Conservation (phyloP, 1,139 yeast genomes). For the Yamadazyma conglobata region DNA sequence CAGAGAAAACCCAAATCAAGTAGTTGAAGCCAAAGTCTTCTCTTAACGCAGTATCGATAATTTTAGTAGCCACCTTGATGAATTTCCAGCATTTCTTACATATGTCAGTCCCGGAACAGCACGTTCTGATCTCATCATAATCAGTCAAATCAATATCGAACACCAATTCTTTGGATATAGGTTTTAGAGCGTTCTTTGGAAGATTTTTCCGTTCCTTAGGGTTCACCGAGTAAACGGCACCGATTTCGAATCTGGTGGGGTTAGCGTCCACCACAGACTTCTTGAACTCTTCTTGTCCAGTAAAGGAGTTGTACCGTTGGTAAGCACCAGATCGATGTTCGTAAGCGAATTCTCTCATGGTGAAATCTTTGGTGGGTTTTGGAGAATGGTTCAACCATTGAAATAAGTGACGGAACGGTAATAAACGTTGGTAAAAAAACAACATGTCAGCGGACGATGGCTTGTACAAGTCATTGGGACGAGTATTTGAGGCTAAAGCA, state of each 20-base stretch:
- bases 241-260: constrained; percentile 93
- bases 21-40: constrained; percentile 90
- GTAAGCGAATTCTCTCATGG: constrained; percentile 91
- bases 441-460: constrained; percentile 69
- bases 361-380: constrained; percentile 64
- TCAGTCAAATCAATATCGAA: constrained; percentile 98
- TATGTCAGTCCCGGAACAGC: constrained; percentile 83
- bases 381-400: constrained; percentile 90
- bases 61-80: constrained; percentile 79
- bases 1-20: constrained; percentile 93
- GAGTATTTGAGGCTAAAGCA: constrained; percentile 10
- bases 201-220: constrained; percentile 80
- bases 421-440: constrained; percentile 67
- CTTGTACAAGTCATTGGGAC: too few relatives aligned
- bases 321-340: constrained; percentile 84
- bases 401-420: constrained; percentile 71
- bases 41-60: constrained; percentile 65
- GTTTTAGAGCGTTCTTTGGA: constrained; percentile 78
- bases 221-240: constrained; percentile 84
- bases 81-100: constrained; percentile 94
- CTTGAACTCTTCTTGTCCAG: constrained; percentile 67
- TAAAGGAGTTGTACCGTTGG: constrained; percentile 81
- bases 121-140: constrained; percentile 89
- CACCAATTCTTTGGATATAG: constrained; percentile 81
- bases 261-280: constrained; percentile 65